phyloP scores from a whole-genome alignment of 192 early-diverging fungal genomes.

The Paraglomus brasilianum region DNA sequence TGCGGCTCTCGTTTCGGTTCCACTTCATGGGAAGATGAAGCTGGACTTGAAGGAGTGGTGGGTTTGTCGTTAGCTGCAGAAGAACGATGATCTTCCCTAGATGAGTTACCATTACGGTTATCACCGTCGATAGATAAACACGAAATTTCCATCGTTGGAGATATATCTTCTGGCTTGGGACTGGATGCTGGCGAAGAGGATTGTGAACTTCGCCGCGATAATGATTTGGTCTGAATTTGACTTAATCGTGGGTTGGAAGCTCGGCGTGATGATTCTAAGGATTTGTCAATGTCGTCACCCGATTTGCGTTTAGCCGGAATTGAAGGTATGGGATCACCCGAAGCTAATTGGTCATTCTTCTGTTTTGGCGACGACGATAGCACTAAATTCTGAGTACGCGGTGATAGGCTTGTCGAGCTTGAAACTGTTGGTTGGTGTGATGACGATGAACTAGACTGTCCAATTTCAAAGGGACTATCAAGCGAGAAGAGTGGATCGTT shows the following conservation, averaged over 20 bases:
- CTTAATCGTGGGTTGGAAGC: slow-evolving; percentile 22
- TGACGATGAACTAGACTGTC: not conserved
- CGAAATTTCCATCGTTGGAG: slow-evolving; percentile 34
- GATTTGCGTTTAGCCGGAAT: slow-evolving; percentile 29
- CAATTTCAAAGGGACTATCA: not conserved
- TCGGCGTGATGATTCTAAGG: not conserved
- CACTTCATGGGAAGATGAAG: slow-evolving; percentile 24
- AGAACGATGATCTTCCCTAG: not conserved
- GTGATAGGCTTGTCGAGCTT: slow-evolving; percentile 26
- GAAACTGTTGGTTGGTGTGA: not conserved
- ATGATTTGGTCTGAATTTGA: slow-evolving; percentile 21
- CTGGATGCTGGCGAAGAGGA: not conserved
- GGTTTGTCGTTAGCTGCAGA: slow-evolving; percentile 31
- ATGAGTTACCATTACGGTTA: slow-evolving; percentile 23
- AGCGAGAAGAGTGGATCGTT: not conserved
- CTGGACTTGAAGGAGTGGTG: slow-evolving; percentile 24
- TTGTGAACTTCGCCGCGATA: not conserved
- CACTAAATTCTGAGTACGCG: slow-evolving; percentile 16
- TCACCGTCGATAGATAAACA: slow-evolving; percentile 37
- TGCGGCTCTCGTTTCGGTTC: not conserved
- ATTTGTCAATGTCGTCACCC: slow-evolving; percentile 4
- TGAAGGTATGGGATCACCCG: not conserved
- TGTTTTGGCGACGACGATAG: slow-evolving; percentile 1
- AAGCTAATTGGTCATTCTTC: not conserved
- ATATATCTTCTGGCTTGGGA: not conserved